Base-by-base conservation (phyloP, 345 rosid species). In the Ailanthus altissimus region DNA sequence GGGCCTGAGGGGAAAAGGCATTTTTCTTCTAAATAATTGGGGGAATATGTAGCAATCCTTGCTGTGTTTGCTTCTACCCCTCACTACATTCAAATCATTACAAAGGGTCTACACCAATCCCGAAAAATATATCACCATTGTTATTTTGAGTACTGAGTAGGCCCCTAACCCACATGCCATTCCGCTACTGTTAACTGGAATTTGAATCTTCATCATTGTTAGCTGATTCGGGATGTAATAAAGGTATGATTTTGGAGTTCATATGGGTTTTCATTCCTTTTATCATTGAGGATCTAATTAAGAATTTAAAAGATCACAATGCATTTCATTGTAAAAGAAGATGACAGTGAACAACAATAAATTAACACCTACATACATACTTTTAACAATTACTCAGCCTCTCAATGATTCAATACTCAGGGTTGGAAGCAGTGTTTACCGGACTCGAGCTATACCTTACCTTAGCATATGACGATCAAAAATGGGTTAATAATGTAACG, bases 51-150 rank as follows among this genome's bases (percentile, higher is more conserved):
- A 85, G 80, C 85, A 81, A 81, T 89, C 84, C 86, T 86, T 77
- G 91, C 89, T 81, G 90, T 84, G 81, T 86, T 89, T 80, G 88
- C 90, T 84, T 86, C 89, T 78, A 78, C 85, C 78, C 74, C 79
- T 88, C 82, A 75, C 83, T 65, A 78, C 84, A 85, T 67, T 77
- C 77, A 85, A 83, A 89, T 87, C 87, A 85, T 83, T 80, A 84
- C 83, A 20, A 75, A 76, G 63, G 28, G 28, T 70, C 76, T 69
- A 53, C 58, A 42, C 68, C n/a, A 43, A 77, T 77, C 75, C 77
- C 78, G 2, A 32, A 14, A 70, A 77, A 51, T 18, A 16, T 13
- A 57, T 58, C 54, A 45, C 43, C 25, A 59, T 25, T 67, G 28
- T 15, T 72, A 23, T 70, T n/a, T 32, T 32, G 38, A 32, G 38